These are phyloP conservation scores for Lodderomyces orthopsilosis DNA, from an alignment of 1,139 yeast species.

Conservation along the genomic window DNA sequence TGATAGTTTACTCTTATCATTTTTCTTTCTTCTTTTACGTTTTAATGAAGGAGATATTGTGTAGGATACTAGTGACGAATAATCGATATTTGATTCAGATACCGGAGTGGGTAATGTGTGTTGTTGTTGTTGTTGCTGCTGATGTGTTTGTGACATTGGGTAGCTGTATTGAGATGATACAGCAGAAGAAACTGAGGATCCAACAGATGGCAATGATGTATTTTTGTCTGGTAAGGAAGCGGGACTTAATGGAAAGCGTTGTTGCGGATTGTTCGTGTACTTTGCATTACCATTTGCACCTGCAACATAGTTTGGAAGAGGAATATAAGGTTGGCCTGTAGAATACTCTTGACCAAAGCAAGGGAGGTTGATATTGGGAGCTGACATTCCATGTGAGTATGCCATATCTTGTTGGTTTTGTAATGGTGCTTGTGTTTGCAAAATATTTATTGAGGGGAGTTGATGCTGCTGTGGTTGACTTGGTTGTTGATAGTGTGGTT, in stretches of 20 bases:
- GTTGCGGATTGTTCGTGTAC: constrained; percentile 4
- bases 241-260: constrained; percentile 16
- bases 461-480: neutral
- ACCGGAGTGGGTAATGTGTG: constrained; percentile 3
- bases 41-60: constrained; percentile 38
- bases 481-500: neutral
- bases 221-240: constrained; percentile 13
- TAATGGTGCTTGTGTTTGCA: neutral
- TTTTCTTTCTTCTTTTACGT: constrained; percentile 27
- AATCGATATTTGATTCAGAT: constrained; percentile 25
- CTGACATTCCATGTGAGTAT: neutral
- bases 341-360: neutral
- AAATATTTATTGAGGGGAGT: neutral
- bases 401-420: neutral
- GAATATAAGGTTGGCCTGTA: neutral
- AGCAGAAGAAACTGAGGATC: constrained; percentile 5
- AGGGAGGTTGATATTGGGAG: neutral
- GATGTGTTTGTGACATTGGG: neutral
- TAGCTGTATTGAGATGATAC: constrained; percentile 1
- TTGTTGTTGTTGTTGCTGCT: constrained; percentile 4
- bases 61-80: constrained; percentile 35
- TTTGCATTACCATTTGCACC: neutral
- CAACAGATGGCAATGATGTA: neutral
- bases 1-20: neutral
- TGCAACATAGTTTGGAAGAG: neutral